Percentiles rank a stretch among this genome's conserved stretches.
Conservation (phyloP, 2,329 filamentous ascomycete species). For the Colletotrichum salicis region DNA sequence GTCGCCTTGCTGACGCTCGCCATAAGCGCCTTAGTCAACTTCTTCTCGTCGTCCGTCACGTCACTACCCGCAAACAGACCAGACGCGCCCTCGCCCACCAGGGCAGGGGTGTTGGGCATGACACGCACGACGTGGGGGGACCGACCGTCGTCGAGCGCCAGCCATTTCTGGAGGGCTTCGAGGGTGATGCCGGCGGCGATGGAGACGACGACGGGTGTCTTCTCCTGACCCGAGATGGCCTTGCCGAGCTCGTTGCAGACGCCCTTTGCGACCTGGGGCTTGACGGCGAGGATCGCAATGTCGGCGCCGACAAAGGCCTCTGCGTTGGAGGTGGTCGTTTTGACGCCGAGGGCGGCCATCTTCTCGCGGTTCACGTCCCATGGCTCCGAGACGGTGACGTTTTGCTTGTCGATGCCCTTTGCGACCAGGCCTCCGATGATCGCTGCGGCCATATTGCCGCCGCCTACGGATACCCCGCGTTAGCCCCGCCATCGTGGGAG, state of each 20-base stretch:
- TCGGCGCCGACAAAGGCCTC: constrained; percentile 57
- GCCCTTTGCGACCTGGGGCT: constrained; percentile 60
- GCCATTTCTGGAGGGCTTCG: constrained; percentile 51
- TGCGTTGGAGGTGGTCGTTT: constrained; percentile 57
- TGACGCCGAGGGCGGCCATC: constrained; percentile 57
- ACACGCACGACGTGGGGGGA: constrained; percentile 59
- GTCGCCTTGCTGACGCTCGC: constrained; percentile 58
- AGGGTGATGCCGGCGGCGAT: constrained; percentile 62
- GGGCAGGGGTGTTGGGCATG: constrained; percentile 64
- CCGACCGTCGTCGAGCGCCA: constrained; percentile 48
- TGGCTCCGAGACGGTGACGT: constrained; percentile 61
- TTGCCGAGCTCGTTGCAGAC: constrained; percentile 59
- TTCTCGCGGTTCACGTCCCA: constrained; percentile 64
- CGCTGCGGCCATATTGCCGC: constrained; percentile 64
- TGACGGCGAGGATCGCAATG: constrained; percentile 61
- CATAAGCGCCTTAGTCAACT: constrained; percentile 54
- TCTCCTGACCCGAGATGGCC: constrained; percentile 46
- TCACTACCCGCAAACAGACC: constrained; percentile 57
- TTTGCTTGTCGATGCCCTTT: constrained; percentile 54
- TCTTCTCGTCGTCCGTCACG: constrained; percentile 54
- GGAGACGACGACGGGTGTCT: constrained; percentile 57
- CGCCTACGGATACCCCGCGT: constrained; percentile 44
- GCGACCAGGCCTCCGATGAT: constrained; percentile 60
- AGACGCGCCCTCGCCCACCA: constrained; percentile 61
- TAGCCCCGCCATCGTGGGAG: neutral